Evolutionary conservation across 2,329 filamentous ascomycete species (phyloP).

Genomic region (Xylariaceae sp.): DNA sequence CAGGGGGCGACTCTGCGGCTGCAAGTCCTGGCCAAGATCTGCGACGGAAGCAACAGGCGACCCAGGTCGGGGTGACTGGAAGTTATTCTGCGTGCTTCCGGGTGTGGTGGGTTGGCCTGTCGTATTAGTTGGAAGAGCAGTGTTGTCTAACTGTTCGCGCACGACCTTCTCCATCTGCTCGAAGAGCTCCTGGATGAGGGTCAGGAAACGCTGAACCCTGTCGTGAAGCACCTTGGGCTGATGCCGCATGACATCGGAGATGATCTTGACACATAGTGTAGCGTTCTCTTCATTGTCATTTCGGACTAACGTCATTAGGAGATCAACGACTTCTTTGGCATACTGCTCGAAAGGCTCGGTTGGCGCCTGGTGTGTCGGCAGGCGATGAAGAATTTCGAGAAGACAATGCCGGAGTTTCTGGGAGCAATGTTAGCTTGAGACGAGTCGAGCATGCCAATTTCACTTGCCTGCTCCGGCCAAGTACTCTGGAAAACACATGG

Average conservation of each 20-base stretch:
- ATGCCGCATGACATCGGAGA: conserved; percentile 93
- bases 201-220: conserved; percentile 84
- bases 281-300: conserved; percentile 98
- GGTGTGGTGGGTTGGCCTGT: conserved; percentile 61
- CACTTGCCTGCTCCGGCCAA: conserved; percentile 75
- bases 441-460: neutral
- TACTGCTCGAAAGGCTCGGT: conserved; percentile 81
- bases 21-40: conserved; percentile 75
- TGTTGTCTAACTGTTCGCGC: conserved; percentile 87
- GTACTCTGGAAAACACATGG: conserved; percentile 87
- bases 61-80: conserved; percentile 82
- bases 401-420: conserved; percentile 87
- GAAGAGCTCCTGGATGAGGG: conserved; percentile 92
- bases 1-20: conserved; percentile 74
- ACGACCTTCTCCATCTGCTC: conserved; percentile 92
- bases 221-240: conserved; percentile 73
- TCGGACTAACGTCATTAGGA: conserved; percentile 81
- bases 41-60: conserved; percentile 80
- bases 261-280: conserved; percentile 95
- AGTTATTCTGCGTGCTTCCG: conserved; percentile 61
- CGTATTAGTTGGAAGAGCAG: conserved; percentile 49
- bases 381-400: conserved; percentile 87
- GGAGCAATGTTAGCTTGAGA: conserved; percentile 21
- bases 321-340: conserved; percentile 80
- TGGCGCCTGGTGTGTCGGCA: conserved; percentile 66